These are phyloP conservation scores for Collybia mongolica DNA, from an alignment of 768 basidiomycete genomes.

Conservation along the genomic window DNA sequence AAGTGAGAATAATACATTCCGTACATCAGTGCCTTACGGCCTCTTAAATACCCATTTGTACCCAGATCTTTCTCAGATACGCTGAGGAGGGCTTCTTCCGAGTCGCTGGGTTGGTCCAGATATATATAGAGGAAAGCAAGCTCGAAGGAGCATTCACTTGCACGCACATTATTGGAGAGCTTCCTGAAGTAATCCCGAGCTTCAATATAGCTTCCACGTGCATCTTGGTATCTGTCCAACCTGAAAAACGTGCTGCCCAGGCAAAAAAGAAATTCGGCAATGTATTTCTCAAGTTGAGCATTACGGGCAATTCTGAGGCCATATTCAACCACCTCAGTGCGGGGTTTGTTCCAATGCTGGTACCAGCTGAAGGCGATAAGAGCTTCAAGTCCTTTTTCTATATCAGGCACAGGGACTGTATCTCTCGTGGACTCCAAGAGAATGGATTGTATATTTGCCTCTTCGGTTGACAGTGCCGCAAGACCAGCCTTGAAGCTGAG, in stretches of 20 bases:
- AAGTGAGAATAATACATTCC: too few species aligned
- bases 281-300: background rate
- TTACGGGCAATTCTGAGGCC: constrained; percentile 1
- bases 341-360: constrained; percentile 14
- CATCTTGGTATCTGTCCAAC: background rate
- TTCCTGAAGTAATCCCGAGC: background rate
- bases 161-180: too few species aligned
- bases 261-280: background rate
- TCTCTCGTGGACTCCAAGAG: constrained; percentile 8
- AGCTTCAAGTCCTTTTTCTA: too few species aligned
- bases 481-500: constrained; percentile 4
- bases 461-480: constrained; percentile 5
- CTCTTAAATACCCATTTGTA: too few species aligned
- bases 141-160: too few species aligned
- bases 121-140: too few species aligned
- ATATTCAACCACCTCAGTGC: constrained; percentile 6
- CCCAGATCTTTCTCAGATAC: too few species aligned
- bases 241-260: background rate
- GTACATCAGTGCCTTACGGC: too few species aligned
- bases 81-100: too few species aligned
- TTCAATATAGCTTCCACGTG: background rate
- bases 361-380: too few species aligned
- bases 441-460: constrained; percentile 13
- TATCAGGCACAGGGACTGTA: constrained; percentile 13
- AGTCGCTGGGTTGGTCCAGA: too few species aligned